A percentile compares a stretch with the other conserved stretches of the same genome.
Evolutionary conservation across 805 yeast species (phyloP).

Genomic region (Hanseniaspora pseudoguilliermondii): DNA sequence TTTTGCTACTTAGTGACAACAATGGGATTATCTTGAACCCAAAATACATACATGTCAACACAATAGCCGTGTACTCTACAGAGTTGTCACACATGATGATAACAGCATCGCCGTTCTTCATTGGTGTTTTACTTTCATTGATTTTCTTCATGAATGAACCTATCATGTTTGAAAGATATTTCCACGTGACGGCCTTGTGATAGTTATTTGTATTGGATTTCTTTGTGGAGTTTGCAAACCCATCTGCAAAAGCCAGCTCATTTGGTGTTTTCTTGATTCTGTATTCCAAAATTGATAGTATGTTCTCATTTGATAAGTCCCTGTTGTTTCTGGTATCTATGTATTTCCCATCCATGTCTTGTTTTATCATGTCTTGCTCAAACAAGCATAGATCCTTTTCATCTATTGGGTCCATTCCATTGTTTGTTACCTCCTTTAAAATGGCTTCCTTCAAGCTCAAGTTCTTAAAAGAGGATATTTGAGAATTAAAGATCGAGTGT

Average conservation of each 20-base stretch:
- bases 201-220: conserved; percentile 31
- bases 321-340: conserved; percentile 66
- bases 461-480: conserved; percentile 53
- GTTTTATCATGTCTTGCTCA: conserved; percentile 70
- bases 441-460: conserved; percentile 40
- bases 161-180: conserved; percentile 61
- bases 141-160: conserved; percentile 64
- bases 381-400: conserved; percentile 12
- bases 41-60: conserved; percentile 73
- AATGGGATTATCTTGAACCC: conserved; percentile 56
- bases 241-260: conserved; percentile 54
- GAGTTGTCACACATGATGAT: conserved; percentile 74
- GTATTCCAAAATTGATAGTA: conserved; percentile 65
- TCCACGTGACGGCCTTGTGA: conserved; percentile 57
- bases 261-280: conserved; percentile 65
- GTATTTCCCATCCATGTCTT: conserved; percentile 46
- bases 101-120: conserved; percentile 60
- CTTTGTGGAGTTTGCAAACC: conserved; percentile 26
- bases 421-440: conserved; percentile 4
- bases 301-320: conserved; percentile 50
- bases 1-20: conserved; percentile 48
- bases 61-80: conserved; percentile 72
- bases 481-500: conserved; percentile 29
- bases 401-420: background rate
- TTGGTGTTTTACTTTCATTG: conserved; percentile 46